phyloP scores from a whole-genome alignment of 495 filamentous ascomycete species.

The Thermochaetoides thermophila region DNA sequence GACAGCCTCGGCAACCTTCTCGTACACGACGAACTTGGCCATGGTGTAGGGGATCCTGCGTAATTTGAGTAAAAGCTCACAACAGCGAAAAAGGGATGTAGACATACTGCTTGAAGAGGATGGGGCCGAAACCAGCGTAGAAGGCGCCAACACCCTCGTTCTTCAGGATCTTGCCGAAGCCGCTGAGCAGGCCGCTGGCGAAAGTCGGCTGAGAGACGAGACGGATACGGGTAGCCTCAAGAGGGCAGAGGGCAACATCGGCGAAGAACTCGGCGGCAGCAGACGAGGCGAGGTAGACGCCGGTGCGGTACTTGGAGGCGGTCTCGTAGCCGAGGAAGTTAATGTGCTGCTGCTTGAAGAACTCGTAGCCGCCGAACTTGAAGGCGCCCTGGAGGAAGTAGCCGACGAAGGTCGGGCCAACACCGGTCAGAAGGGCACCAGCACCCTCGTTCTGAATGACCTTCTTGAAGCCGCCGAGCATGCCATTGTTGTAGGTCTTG shows the following conservation, averaged over 20 bases:
- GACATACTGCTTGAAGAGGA: conserved; percentile 90
- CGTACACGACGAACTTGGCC: conserved; percentile 99
- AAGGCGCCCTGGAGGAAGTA: conserved; percentile 92
- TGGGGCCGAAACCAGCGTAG: conserved; percentile 90
- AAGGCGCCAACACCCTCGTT: conserved; percentile 77
- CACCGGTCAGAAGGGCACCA: conserved; percentile 75
- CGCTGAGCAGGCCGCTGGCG: conserved; percentile 63
- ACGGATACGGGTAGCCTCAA: conserved; percentile 90
- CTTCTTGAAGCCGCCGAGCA: conserved; percentile 76
- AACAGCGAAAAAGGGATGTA: background rate
- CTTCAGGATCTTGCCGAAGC: conserved; percentile 74
- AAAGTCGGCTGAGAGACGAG: conserved; percentile 84
- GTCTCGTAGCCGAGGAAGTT: conserved; percentile 66
- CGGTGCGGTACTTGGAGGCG: conserved; percentile 73
- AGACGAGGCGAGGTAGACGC: conserved; percentile 76
- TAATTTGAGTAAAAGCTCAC: conserved; percentile 5
- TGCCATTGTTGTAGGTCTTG: conserved; percentile 73
- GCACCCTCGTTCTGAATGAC: conserved; percentile 75
- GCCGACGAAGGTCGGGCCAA: conserved; percentile 75
- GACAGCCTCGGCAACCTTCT: conserved; percentile 80
- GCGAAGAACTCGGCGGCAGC: conserved; percentile 84
- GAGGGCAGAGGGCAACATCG: conserved; percentile 84
- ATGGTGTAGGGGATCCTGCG: conserved; percentile 94
- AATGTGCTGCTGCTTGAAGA: conserved; percentile 90
- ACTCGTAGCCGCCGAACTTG: conserved; percentile 92